Evolutionary conservation across 371 early-diverging fungal genomes (phyloP), one percentile per base, ranked within the genome.

Genomic region (Mortierella sp.): DNA sequence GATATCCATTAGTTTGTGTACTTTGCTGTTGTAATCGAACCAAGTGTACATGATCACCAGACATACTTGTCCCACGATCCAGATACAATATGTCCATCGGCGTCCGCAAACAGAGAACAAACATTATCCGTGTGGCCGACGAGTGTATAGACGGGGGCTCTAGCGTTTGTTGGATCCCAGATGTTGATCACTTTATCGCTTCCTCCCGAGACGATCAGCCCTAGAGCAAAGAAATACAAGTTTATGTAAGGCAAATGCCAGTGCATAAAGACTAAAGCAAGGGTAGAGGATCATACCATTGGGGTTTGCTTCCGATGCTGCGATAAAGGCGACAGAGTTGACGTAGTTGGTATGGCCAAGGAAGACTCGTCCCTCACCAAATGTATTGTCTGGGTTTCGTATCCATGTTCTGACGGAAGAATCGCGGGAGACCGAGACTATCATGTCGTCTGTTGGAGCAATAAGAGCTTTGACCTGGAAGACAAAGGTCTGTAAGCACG

Each of bases 11-110:
- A 34, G 34, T 34, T 34, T 34, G 34, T 10, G 10, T 10, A 10
- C 10, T 10, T 34, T 34, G 4, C 7, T 34, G 7, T 4, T 34
- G 10, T 10, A 34, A 10, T 34, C 34, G 34, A 34, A 34, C 4
- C 10, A 7, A 4, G 34, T 10, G 34, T 7, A 10, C 34, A 34
- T 43, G 14, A 5, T 19, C n/a, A 28, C 12, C 8, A n/a, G 14
- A 60, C 83, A 59, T 82, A 95, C 96, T 88, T 92, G 82, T 99
- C 99, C 99, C 98, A 98, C 17, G 96, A 96, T 13, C 97, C 98
- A 17, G 97, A 95, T 5, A 98, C 85, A 24, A 95, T 82, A 28
- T 84, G 77, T 2, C 93, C 95, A 29, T 87, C 85, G 1, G 83
- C 76, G 3, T 89, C 83, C 0, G 85, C 81, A 9, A 85, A 82